Evolutionary conservation across 176 grass and related monocot genomes (phyloP), one percentile per base, ranked within the genome.

Genomic region (Aechmea fasciata): DNA sequence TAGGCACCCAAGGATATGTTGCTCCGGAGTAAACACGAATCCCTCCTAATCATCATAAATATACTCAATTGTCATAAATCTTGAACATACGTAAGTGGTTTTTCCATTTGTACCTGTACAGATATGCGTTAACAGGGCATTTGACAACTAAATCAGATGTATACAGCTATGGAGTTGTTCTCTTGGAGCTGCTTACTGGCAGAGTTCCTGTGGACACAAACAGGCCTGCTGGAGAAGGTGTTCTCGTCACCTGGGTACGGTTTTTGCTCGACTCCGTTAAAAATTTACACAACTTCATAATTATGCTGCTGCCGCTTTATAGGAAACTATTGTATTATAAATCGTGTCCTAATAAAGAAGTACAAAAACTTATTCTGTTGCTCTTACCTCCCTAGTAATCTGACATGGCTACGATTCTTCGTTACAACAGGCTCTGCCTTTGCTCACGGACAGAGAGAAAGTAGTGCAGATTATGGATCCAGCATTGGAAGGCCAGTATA

Each of bases 141-240:
- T 94, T 99, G 82, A 99, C 95, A 57, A 99, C 90, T 18, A 94
- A 99, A 90, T 99, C 95, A 82, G 95, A 99, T 71, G 95, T 99
- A 52, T 94, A 99, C 57, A 94, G 95, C 54, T 99, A 93, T 11
- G 95, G 95, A 55, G 95, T 99, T 57, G 95, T 94, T 65, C 80
- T 99, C 51, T 75, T 99, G 75, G 95, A 99, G 83, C 69, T 99
- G 84, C 87, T 99, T 72, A 99, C 95, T 50, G 95, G 95, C 52
- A 90, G 90, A 71, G 66, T 90, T 63, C 95, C 95, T 33, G 95
- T 99, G 75, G 87, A 94, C 77, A 90, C 93, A 90, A 94, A 90
- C 77, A 89, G 82, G 75, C 80, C 87, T 68, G 75, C 90, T 18
- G 95, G 90, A 47, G 86, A 99, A 88, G 90, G 87, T 72, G 87